Evolutionary conservation across 768 basidiomycete species (phyloP), one percentile per base, ranked within the genome.

Genomic region (Sistotremastrum niveocremeum): DNA sequence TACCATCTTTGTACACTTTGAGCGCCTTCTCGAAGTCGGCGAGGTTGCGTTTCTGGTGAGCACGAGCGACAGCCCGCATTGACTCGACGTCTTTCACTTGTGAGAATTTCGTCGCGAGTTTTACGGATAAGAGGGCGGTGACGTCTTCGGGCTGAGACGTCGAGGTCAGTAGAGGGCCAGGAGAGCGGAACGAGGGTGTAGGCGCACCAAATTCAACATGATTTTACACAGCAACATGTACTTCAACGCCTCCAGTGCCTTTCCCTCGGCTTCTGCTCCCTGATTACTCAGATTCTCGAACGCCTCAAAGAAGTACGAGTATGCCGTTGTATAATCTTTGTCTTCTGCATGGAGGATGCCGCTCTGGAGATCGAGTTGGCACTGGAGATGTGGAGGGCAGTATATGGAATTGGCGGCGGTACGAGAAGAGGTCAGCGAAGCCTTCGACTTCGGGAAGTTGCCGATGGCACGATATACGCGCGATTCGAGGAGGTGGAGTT

Each of bases 151-250:
- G 83, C 91, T 97, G 46, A 29, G 10, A 46, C 3, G 43, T n/a
- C 46, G 7, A 48, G 39, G 12, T 29, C 9, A 10, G 30, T 7
- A 39, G 30, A 9, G 46, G 42, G 30, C 2, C 32, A 37, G 34
- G 31, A 47, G 33, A 5, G 11, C n/a, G 30, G 4, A 31, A 37
- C 44, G 20, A 30, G 40, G 36, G 37, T 4, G 38, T 34, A 8
- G 28, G 70, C 81, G 52, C 49, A 94, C 93, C 58, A 94, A 62
- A 57, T 90, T 90, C 51, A 98, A 70, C 94, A 99, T 99, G 59
- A 99, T 82, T 61, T 99, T 98, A 64, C 95, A 99, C 39, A 97
- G 62, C 10, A 97, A 71, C 94, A 98, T 95, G 63, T 99, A 98
- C 64, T 99, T 98, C 52, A 99, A 69, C 4, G 90, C 90, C 2